phyloP scores from a whole-genome alignment of 176 grass and related monocot species.

The Bolboschoenus planiculmis region DNA sequence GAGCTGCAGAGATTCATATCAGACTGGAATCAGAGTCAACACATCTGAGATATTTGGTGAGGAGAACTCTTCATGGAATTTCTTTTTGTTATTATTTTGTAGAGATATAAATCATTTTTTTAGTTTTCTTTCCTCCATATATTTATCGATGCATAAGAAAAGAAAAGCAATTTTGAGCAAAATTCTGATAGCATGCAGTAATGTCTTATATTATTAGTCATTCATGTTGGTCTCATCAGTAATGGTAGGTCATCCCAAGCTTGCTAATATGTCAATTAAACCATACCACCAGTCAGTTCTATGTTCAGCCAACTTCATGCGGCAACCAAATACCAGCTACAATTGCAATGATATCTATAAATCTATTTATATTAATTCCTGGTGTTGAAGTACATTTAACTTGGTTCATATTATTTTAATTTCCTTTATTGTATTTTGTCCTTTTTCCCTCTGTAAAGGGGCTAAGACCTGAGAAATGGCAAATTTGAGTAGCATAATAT shows the following conservation, averaged over 20 bases:
- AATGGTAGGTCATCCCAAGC: not conserved
- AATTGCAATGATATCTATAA: not conserved
- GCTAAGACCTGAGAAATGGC: not conserved
- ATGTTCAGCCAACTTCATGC: not conserved
- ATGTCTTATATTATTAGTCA: not conserved
- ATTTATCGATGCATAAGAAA: not conserved
- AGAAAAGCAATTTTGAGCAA: not conserved
- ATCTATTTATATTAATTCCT: not conserved
- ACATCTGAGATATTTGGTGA: not conserved
- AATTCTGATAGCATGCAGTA: not conserved
- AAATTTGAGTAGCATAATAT: not conserved
- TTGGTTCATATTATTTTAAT: not conserved
- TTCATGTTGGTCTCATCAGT: no score
- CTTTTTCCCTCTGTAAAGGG: not conserved
- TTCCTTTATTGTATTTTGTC: not conserved
- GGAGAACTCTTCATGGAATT: not conserved
- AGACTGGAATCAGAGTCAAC: not conserved
- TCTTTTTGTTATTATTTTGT: conserved; percentile 3
- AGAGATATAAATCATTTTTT: not conserved
- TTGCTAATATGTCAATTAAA: not conserved
- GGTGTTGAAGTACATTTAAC: not conserved
- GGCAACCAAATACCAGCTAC: not conserved
- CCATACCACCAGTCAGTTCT: not conserved
- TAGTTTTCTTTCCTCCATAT: not conserved
- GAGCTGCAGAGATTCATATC: not conserved